Percentiles rank a stretch among this genome's conserved stretches.
These are phyloP conservation scores for Chrysoporthe deuterocubensis DNA, from an alignment of 2,329 filamentous ascomycete genomes.

Conservation along the genomic window DNA sequence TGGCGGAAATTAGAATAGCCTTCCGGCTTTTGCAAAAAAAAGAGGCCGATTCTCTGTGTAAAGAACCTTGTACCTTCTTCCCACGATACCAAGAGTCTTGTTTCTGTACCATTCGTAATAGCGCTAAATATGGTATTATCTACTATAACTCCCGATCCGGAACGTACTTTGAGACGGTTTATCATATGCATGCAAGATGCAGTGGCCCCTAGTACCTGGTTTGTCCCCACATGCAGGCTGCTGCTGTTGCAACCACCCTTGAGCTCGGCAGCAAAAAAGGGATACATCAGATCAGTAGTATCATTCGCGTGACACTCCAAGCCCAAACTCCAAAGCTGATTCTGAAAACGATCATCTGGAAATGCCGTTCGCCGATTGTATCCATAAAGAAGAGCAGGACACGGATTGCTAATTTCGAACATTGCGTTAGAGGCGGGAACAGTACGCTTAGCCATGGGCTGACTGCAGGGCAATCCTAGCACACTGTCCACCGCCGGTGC, in stretches of 20 bases:
- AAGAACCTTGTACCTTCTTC: too few species aligned
- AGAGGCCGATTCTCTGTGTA: background rate
- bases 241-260: background rate
- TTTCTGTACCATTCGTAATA: background rate
- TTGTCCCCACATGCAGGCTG: background rate
- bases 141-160: background rate
- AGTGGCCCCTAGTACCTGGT: background rate
- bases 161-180: background rate
- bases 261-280: background rate
- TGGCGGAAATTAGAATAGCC: background rate
- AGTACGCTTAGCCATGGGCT: background rate
- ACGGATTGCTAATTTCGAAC: background rate
- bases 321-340: background rate
- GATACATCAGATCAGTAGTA: background rate
- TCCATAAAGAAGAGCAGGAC: background rate
- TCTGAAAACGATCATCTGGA: too few species aligned
- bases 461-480: background rate
- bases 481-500: background rate
- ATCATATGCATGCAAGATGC: background rate
- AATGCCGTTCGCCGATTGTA: background rate
- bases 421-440: background rate
- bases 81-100: background rate
- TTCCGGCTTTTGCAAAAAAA: background rate
- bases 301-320: background rate
- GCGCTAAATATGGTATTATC: background rate